A percentile compares a stretch with the other conserved stretches of the same genome.
Conservation (phyloP, 805 yeast genomes). For the Starmerella tilneyi region DNA sequence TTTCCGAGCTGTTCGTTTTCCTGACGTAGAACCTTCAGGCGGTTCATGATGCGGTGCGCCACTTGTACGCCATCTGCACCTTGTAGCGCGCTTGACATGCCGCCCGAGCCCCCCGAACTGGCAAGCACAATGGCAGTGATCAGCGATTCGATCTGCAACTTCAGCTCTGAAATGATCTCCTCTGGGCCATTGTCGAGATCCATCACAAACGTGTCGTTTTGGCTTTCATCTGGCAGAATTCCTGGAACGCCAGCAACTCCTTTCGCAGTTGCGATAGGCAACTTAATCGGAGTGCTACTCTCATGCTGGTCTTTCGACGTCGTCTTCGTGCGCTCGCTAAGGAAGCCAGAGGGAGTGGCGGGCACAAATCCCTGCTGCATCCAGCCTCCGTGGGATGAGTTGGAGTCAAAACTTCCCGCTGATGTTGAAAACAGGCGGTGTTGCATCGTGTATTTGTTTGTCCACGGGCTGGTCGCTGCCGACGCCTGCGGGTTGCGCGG, state of each 20-base stretch:
- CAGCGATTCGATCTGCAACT: slow-evolving; percentile 23
- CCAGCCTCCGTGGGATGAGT: too few relatives aligned
- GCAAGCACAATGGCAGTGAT: slow-evolving; percentile 21
- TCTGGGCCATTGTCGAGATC: slow-evolving; percentile 14
- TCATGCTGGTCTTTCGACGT: too few relatives aligned
- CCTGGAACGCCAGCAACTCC: slow-evolving; percentile 9
- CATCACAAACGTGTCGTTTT: slow-evolving; percentile 2
- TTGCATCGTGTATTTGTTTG: not conserved
- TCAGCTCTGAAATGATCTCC: slow-evolving; percentile 19
- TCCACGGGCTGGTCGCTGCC: not conserved
- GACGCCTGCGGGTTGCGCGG: not conserved
- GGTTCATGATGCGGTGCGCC: slow-evolving; percentile 24
- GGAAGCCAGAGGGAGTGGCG: too few relatives aligned
- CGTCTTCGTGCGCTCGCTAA: too few relatives aligned
- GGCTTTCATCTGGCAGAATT: slow-evolving; percentile 5
- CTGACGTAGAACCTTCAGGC: slow-evolving; percentile 20
- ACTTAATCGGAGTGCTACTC: too few relatives aligned
- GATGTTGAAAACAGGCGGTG: too few relatives aligned
- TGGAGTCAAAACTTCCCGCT: too few relatives aligned
- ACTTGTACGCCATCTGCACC: slow-evolving; percentile 23
- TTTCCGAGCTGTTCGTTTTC: slow-evolving; percentile 22
- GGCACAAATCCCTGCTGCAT: too few relatives aligned
- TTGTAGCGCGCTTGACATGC: slow-evolving; percentile 6
- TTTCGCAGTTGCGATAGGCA: too few relatives aligned
- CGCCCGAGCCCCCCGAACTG: not conserved